These are phyloP conservation scores for Ganoderma lingzhi DNA, from an alignment of 1,284 basidiomycete species.

Conservation along the genomic window DNA sequence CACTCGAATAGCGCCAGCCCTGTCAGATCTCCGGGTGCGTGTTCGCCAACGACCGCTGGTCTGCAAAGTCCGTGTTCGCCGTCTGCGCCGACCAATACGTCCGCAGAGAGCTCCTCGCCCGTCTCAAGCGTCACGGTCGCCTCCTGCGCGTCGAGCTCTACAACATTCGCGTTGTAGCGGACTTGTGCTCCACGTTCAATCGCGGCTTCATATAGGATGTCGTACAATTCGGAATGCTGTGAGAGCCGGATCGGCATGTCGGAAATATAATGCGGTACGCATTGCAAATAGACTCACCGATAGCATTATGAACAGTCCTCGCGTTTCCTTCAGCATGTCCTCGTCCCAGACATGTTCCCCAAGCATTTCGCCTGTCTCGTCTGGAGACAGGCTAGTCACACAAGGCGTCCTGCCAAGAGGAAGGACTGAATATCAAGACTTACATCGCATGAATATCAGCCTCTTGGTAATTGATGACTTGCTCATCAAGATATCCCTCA, in stretches of 20 bases:
- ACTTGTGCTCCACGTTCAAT: constrained; percentile 41
- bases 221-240: constrained; percentile 51
- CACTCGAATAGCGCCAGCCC: constrained; percentile 55
- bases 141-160: constrained; percentile 31
- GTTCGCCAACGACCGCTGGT: constrained; percentile 40
- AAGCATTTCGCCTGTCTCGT: constrained; percentile 52
- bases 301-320: constrained; percentile 61
- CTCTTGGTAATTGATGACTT: constrained; percentile 49
- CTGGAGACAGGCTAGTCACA: constrained; percentile 6
- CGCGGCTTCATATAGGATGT: constrained; percentile 53
- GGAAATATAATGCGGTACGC: not conserved
- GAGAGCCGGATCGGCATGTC: constrained; percentile 14
- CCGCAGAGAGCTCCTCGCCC: constrained; percentile 56
- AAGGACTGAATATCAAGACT: constrained; percentile 15
- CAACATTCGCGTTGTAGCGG: constrained; percentile 31
- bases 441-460: constrained; percentile 49
- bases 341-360: constrained; percentile 62
- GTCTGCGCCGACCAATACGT: constrained; percentile 73
- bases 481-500: constrained; percentile 46
- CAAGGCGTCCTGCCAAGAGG: not conserved
- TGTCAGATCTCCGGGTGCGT: constrained; percentile 41
- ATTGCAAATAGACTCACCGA: constrained; percentile 46
- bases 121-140: constrained; percentile 50
- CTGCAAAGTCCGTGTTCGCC: constrained; percentile 48
- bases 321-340: constrained; percentile 60